These are phyloP conservation scores for Dendryphion nanum DNA, from an alignment of 2,329 filamentous ascomycete genomes.

Conservation along the genomic window DNA sequence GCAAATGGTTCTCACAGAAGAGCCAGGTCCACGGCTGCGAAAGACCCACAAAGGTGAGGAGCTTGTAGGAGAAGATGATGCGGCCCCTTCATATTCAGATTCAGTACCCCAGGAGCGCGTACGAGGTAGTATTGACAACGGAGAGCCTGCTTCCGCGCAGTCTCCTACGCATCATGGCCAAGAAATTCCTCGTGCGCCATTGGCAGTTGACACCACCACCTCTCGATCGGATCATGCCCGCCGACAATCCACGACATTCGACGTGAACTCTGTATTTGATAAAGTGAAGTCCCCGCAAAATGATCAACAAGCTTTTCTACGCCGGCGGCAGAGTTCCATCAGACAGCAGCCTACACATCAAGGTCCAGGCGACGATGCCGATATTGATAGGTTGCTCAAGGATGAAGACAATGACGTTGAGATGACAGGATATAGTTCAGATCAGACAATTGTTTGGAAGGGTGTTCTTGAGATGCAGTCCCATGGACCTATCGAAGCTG, in stretches of 20 bases:
- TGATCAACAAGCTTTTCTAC: conserved; percentile 46
- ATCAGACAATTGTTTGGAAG: conserved; percentile 64
- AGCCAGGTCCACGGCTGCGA: conserved; percentile 71
- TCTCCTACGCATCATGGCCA: conserved; percentile 14
- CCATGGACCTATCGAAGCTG: conserved; percentile 71
- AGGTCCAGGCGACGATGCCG: conserved; percentile 72
- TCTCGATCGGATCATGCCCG: conserved; percentile 36
- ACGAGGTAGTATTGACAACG: conserved; percentile 24
- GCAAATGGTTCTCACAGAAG: conserved; percentile 77
- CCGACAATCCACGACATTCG: conserved; percentile 65
- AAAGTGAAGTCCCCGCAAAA: conserved; percentile 73
- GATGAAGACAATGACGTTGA: conserved; percentile 78
- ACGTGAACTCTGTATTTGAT: conserved; percentile 82
- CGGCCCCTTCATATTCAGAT: conserved; percentile 15
- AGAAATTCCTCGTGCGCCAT: conserved; percentile 32
- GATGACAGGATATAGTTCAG: conserved; percentile 69
- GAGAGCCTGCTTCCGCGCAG: conserved; percentile 15
- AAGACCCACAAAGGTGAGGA: conserved; percentile 96
- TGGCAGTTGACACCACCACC: conserved; percentile 35
- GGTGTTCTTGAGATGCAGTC: conserved; percentile 62
- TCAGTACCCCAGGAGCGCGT: conserved; percentile 24
- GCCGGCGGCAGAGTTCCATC: conserved; percentile 52
- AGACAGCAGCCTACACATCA: conserved; percentile 41
- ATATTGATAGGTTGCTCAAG: conserved; percentile 84
- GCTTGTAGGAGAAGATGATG: conserved; percentile 70